Conservation (phyloP, 2,329 filamentous ascomycete species). For the Ceratocystis variospora region DNA sequence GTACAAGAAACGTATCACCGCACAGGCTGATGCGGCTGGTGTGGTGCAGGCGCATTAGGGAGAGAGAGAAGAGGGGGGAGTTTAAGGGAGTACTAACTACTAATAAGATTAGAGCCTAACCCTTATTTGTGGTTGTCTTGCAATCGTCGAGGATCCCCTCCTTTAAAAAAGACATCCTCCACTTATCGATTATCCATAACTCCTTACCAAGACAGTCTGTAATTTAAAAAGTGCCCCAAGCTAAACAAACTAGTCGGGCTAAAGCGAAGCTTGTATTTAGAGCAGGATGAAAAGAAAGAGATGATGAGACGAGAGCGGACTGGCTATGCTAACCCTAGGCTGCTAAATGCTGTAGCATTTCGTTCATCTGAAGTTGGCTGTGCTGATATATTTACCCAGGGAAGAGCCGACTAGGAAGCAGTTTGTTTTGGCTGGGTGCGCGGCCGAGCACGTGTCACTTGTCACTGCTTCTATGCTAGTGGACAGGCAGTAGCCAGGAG, state of each 20-base stretch:
- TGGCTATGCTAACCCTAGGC: background rate
- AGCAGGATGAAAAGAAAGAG: background rate
- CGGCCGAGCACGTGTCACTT: background rate
- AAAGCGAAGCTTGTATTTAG: background rate
- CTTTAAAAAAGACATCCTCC: background rate
- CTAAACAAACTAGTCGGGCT: background rate
- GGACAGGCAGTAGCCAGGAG: background rate
- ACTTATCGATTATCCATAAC: no score
- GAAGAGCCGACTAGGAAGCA: background rate
- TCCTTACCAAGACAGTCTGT: background rate
- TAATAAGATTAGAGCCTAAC: background rate
- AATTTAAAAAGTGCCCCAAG: background rate
- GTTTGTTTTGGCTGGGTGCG: background rate
- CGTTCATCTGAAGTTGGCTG: background rate
- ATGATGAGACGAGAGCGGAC: no score
- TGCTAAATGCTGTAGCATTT: background rate
- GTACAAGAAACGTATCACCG: conserved; percentile 92
- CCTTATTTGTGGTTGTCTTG: background rate
- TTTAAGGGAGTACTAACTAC: background rate
- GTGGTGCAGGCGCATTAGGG: conserved; percentile 56
- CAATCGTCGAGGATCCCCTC: background rate
- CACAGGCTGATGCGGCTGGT: conserved; percentile 76
- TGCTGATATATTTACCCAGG: conserved; percentile 5
- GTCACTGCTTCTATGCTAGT: background rate
- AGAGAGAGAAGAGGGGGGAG: background rate